Evolutionary conservation across 2,329 filamentous ascomycete genomes (phyloP), one percentile per base, ranked within the genome.

Genomic region (Monosporascus sp.): DNA sequence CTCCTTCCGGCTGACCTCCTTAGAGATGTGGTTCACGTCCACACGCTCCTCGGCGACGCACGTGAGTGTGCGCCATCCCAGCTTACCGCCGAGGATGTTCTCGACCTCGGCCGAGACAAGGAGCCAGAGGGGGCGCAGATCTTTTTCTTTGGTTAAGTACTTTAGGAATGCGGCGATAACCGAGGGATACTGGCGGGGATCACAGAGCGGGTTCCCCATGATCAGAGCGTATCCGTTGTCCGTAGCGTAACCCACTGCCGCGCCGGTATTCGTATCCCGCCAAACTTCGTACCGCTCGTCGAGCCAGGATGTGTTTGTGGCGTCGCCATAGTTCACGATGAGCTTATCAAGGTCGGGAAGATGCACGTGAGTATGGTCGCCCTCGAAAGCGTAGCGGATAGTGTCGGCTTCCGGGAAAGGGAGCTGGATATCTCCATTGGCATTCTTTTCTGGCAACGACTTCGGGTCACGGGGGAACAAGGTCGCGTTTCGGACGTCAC

Each of bases 281-380:
- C 91, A 97, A 54, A 96, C 85, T 65, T 90, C 81, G 69, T 92
- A 96, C 7, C 91, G 85, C 7, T 91, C 88, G 68, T 97, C 92
- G 7, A 94, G 82, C 91, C 91, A 97, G 0, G 91, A 94, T 0
- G 92, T 97, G 66, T 96, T 95, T 48, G 91, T 91, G 2, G 92
- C 91, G 70, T 97, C 92, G 57, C 92, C 92, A 62, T 97, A 97
- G 71, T 97, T 97, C 66, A 91, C 91, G 69, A 97, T 91, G 43
- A 97, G 84, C 67, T 96, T 88, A 68, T 92, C 90, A 5, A 97
- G 69, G 0, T 90, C 80, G 50, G 91, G 91, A 51, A 88, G 76
- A 49, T 85, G 78, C 7, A 71, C 81, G 65, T 75, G 78, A 53
- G 72, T 77, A 60, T 71, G 52, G 55, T 71, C 62, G 58, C 71